Conservation (phyloP, 441 rosid species). For the Adansonia madagascariensis region DNA sequence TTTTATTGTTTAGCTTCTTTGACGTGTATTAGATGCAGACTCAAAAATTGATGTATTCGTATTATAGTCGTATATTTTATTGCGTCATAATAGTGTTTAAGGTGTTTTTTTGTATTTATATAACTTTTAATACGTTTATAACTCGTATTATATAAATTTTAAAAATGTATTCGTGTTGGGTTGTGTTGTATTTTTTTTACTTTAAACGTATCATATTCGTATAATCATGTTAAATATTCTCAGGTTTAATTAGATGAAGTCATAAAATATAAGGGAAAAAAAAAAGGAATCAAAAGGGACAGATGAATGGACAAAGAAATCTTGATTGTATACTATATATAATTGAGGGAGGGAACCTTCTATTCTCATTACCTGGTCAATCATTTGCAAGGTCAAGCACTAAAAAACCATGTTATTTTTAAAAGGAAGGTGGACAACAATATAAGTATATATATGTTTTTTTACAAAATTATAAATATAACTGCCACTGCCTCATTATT, state of each 20-base stretch:
- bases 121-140: too few relatives aligned
- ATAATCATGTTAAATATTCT: too few relatives aligned
- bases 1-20: not conserved
- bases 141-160: too few relatives aligned
- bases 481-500: not conserved
- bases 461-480: not conserved
- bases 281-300: not conserved
- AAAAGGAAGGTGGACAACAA: not conserved
- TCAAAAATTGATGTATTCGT: too few relatives aligned
- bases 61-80: too few relatives aligned
- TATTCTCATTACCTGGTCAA: not conserved
- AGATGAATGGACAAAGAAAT: not conserved
- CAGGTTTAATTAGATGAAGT: not conserved
- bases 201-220: too few relatives aligned
- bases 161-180: too few relatives aligned
- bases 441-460: too few relatives aligned
- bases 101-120: too few relatives aligned
- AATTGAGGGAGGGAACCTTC: not conserved
- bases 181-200: too few relatives aligned
- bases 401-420: not conserved
- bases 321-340: not conserved
- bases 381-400: not conserved
- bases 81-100: too few relatives aligned
- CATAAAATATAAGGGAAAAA: not conserved
- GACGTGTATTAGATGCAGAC: not conserved